phyloP scores from a whole-genome alignment of 139 green algal species.

The Dunaliella sp. region DNA sequence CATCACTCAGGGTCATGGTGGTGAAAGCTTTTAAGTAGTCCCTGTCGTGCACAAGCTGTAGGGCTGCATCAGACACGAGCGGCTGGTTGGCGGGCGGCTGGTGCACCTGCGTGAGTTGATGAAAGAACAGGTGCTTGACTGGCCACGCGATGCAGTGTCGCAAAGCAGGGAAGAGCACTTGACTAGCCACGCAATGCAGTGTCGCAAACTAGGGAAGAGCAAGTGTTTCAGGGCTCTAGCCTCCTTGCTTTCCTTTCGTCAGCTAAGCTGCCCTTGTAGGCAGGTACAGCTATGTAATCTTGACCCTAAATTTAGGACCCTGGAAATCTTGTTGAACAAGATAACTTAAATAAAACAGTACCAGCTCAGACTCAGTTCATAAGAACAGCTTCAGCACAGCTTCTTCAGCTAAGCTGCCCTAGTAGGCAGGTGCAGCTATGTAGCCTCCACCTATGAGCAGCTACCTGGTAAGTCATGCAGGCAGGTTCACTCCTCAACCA shows the following conservation, averaged over 20 bases:
- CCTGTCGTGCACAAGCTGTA: slow-evolving; percentile 55
- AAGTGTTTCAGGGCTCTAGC: not conserved
- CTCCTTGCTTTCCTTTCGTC: not conserved
- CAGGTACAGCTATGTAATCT: too few relatives aligned
- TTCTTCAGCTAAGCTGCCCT: too few relatives aligned
- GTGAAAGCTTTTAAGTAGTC: slow-evolving; percentile 66
- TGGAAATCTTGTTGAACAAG: too few relatives aligned
- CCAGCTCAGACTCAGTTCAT: too few relatives aligned
- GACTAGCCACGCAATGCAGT: not conserved
- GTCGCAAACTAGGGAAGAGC: not conserved
- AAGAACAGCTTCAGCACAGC: too few relatives aligned
- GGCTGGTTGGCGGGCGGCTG: not conserved
- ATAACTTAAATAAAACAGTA: too few relatives aligned
- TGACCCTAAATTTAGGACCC: too few relatives aligned
- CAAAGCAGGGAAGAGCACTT: not conserved
- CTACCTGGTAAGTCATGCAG: too few relatives aligned
- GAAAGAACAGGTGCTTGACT: not conserved
- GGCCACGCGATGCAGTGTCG: not conserved
- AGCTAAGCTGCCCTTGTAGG: too few relatives aligned
- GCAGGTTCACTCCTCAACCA: too few relatives aligned
- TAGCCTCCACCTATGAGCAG: too few relatives aligned
- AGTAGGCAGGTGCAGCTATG: too few relatives aligned
- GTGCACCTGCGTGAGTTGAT: slow-evolving; percentile 20
- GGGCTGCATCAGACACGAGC: slow-evolving; percentile 38
- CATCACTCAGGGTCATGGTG: slow-evolving; percentile 41